Base-by-base conservation (phyloP, 768 basidiomycete species). In the Melanogaster broomeanus region DNA sequence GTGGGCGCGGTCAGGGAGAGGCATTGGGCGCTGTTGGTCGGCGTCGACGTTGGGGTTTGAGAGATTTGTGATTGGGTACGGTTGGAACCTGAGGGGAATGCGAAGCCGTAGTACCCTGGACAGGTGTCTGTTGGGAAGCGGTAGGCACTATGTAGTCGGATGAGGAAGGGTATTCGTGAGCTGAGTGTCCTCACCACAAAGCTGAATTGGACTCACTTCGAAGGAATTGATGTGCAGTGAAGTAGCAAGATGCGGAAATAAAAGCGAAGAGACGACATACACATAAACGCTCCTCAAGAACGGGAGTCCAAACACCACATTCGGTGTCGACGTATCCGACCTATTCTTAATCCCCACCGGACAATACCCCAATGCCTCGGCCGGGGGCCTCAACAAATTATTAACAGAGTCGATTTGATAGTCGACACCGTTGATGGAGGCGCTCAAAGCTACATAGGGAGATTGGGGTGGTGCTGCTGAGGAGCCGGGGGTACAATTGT, bases 241-340 rank as follows among this genome's bases (percentile, higher is more conserved):
- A n/a, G n/a, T n/a, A n/a, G 2, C 13, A 19, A 48, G 11, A 11
- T 2, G 30, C n/a, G 10, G 10, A 11, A 11, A 30, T 11, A 30
- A 30, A 11, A n/a, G 11, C 10, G 11, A 30, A 11, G 30, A 30
- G 30, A 12, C 16, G 21, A 45, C 68, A 16, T 51, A 68, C 67
- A 70, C 27, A 28, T 68, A 68, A 21, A 70, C 64, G n/a, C 68
- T 70, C 21, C 67, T 58, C 19, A 68, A 37, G 48, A 70, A 68
- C 2, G 68, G 68, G 8, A 60, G 21, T 2, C 67, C 68, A 1
- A 68, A 51, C 12, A 47, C 45, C 5, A 60, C 45, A 18, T 37
- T 52, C 3, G 59, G 68, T 11, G 35, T 46, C 6, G 33, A 33
- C 6, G 61, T 54, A 27, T 49, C 49, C 12, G 7, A 52, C 33